Conservation (phyloP, 148 eudicot species). For the Heliamphora exappendiculata region DNA sequence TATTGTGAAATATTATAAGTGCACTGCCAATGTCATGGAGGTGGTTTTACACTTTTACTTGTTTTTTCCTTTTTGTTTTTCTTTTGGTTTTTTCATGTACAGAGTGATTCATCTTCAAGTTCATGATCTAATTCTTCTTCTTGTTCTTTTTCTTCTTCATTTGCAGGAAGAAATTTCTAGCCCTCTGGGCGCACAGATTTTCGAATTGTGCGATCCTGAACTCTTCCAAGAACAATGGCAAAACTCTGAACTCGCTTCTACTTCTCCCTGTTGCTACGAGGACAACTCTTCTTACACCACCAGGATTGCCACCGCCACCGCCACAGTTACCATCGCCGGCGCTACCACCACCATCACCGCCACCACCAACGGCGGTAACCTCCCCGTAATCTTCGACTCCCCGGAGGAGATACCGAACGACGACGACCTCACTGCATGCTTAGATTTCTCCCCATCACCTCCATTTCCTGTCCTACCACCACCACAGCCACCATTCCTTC, state of each 20-base stretch:
- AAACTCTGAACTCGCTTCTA: constrained; percentile 57
- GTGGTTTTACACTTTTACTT: too few species aligned
- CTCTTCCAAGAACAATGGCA: constrained; percentile 52
- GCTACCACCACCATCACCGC: neutral
- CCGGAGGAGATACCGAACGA: constrained; percentile 41
- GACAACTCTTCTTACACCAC: constrained; percentile 42
- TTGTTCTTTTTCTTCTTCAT: constrained; percentile 3
- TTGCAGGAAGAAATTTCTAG: constrained; percentile 63
- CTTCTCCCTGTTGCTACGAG: constrained; percentile 55
- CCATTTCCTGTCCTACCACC: constrained; percentile 33
- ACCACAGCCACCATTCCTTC: constrained; percentile 24
- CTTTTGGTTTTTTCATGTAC: neutral
- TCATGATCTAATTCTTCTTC: too few species aligned
- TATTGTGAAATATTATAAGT: too few species aligned
- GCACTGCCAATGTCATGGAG: neutral
- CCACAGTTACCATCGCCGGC: constrained; percentile 18
- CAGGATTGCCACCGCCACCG: constrained; percentile 6
- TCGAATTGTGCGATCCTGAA: constrained; percentile 61
- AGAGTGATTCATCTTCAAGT: too few species aligned
- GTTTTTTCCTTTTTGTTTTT: neutral
- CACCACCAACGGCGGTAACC: constrained; percentile 15
- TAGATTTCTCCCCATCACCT: constrained; percentile 48
- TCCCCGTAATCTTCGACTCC: constrained; percentile 52
- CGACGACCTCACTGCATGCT: constrained; percentile 50
- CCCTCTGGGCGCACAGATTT: constrained; percentile 48